Conservation (phyloP, 140 eudicot species). For the Anethum foeniculum region DNA sequence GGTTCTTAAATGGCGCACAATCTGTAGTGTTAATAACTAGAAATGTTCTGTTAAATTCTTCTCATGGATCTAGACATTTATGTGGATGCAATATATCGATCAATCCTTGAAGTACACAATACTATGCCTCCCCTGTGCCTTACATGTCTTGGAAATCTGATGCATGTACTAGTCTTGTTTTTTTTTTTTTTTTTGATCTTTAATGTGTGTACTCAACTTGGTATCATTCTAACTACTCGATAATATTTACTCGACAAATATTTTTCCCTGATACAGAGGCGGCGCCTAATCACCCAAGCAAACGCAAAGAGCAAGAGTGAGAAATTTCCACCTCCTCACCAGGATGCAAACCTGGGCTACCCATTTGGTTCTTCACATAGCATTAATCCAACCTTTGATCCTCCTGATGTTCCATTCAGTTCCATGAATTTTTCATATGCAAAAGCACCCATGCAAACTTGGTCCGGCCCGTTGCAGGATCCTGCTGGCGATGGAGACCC, state of each 20-base stretch:
- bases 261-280: conserved; percentile 36
- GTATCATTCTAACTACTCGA: background rate
- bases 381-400: conserved; percentile 48
- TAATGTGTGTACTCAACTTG: background rate
- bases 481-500: conserved; percentile 35
- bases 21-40: background rate
- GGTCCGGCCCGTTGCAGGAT: conserved; percentile 77
- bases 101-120: background rate
- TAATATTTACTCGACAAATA: background rate
- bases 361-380: conserved; percentile 54
- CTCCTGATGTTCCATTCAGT: conserved; percentile 61
- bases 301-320: conserved; percentile 84
- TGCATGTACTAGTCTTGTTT: background rate
- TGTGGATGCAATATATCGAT: background rate
- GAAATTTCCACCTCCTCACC: conserved; percentile 82
- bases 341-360: conserved; percentile 60
- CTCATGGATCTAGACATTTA: background rate
- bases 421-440: conserved; percentile 46
- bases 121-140: background rate
- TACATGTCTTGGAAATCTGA: background rate
- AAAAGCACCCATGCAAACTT: conserved; percentile 53
- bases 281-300: conserved; percentile 62
- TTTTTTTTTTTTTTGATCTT: background rate
- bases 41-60: background rate
- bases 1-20: background rate